Evolutionary conservation across 2,329 filamentous ascomycete species (phyloP), one percentile per base, ranked within the genome.

Genomic region (Hymenoscyphus infarciens): DNA sequence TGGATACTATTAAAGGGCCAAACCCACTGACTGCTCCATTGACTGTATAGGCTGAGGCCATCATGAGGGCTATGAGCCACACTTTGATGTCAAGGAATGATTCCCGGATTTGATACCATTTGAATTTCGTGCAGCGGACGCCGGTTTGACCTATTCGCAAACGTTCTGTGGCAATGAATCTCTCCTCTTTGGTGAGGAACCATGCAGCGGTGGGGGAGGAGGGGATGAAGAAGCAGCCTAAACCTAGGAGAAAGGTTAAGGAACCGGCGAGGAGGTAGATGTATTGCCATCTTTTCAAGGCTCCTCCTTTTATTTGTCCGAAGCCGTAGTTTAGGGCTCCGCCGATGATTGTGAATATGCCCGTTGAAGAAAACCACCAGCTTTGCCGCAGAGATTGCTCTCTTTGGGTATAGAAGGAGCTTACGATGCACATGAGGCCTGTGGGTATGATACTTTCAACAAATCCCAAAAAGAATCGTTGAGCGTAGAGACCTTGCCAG

Each of bases 11-110:
- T 1, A 91, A 76, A 0, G 88, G 87, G 0, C 88, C 88, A 70
- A 91, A 91, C 0, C 87, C 87, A 39, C 81, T 83, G 11, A 91
- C 84, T 6, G 87, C 88, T 10, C 88, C 88, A 69, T 91, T 91
- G 64, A 90, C 83, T 0, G 86, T 89, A 69, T 90, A 89, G 64
- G 86, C 87, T 0, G 85, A 83, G 0, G 83, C 85, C 86, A 90
- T 90, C 80, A 89, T 89, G 29, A 89, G 69, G 8, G 81, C 81
- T 3, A 90, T 76, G 1, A 90, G 78, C 79, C 84, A 90, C 29
- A 87, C 75, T 70, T 89, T 89, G 59, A 82, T 64, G 67, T 90
- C 87, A 1, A 82, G 67, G 0, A 85, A 16, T 0, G 82, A 81
- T 70, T 90, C 87, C 39, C 73, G 78, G 1, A 90, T 74, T 71